Evolutionary conservation across 2,329 filamentous ascomycete species (phyloP), one percentile per base, ranked within the genome.

Genomic region (Thyridium curvatum): DNA sequence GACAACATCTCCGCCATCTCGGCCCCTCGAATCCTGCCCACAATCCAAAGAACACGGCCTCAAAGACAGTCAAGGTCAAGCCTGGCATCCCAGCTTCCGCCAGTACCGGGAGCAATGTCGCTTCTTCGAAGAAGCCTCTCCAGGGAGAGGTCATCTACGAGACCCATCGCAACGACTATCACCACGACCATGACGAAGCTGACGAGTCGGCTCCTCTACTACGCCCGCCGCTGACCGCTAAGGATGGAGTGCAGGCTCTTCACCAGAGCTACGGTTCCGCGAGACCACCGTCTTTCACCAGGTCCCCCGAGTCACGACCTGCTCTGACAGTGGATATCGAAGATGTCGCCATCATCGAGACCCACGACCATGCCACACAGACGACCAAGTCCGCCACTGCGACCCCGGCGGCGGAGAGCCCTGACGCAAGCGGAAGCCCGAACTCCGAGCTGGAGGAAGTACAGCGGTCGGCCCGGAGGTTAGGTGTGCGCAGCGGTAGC

Each of bases 1-100:
- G 69, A 50, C 71, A 78, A 51, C 76, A 82, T 47, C 64, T 84
- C 33, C 80, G 78, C 46, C 72, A 78, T 45, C 72, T 84, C 0
- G 80, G 80, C 1, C 81, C 81, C 0, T 82, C 79, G 1, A 85
- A 84, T 52, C 72, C 74, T 15, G 81, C 81, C 6, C 72, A 74
- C 13, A 78, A 80, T 40, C 81, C 81, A 2, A 78, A 74, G 55
- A 71, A 69, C 41, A 82, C 79, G 2, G 70, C 71, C 14, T 75
- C 73, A 14, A 74, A 77, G 14, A 74, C 79, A 1, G 79, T 85
- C 49, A 84, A 84, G 58, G 80, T 84, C 49, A 85, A 85, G 61
- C 64, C 66, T 18, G 68, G 60, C 7, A 45, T 44, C 10, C 21
- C 39, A 35, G 51, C 34, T 28, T 43, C 40, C 41, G 41, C 37